A percentile compares a stretch with the other conserved stretches of the same genome.
These are phyloP conservation scores for Claviceps africana DNA, from an alignment of 2,329 filamentous ascomycete species.

Conservation along the genomic window DNA sequence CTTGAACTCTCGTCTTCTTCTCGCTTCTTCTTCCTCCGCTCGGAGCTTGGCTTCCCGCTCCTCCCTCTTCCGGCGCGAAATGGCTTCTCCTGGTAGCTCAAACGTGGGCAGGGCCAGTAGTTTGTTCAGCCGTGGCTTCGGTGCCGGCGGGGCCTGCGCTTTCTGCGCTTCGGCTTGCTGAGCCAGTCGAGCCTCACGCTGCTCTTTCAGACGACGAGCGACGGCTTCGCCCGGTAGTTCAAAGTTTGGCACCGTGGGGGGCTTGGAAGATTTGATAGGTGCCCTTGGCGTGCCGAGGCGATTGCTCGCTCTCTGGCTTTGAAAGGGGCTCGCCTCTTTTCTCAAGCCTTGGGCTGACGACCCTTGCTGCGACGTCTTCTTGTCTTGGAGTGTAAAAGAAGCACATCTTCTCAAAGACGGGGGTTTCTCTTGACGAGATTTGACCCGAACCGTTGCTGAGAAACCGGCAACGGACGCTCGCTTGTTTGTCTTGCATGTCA, in stretches of 20 bases:
- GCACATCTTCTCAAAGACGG: constrained; percentile 28
- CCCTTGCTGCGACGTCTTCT: constrained; percentile 9
- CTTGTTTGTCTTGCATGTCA: constrained; percentile 10
- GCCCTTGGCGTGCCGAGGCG: constrained; percentile 24
- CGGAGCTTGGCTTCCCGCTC: constrained; percentile 40
- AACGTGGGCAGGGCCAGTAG: constrained; percentile 41
- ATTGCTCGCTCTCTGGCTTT: constrained; percentile 9
- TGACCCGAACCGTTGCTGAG: constrained; percentile 28
- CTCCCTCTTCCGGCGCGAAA: constrained; percentile 41
- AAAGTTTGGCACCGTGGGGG: constrained; percentile 40
- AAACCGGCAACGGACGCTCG: constrained; percentile 18
- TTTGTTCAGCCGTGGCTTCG: constrained; percentile 36
- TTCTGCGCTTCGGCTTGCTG: constrained; percentile 21
- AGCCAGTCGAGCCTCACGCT: constrained; percentile 39
- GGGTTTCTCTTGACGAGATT: constrained; percentile 22
- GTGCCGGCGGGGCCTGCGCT: constrained; percentile 21
- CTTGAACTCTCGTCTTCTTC: constrained; percentile 48
- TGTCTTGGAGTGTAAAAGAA: constrained; percentile 24
- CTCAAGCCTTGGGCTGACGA: constrained; percentile 6
- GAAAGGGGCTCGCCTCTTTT: constrained; percentile 7
- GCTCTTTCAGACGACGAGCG: constrained; percentile 41
- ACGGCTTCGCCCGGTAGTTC: constrained; percentile 51
- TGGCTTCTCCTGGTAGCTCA: constrained; percentile 49
- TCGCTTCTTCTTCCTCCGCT: constrained; percentile 46
- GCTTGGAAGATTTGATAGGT: constrained; percentile 37